Evolutionary conservation across 2,329 filamentous ascomycete species (phyloP), one percentile per base, ranked within the genome.

Genomic region (Proliferodiscus dingleyae): DNA sequence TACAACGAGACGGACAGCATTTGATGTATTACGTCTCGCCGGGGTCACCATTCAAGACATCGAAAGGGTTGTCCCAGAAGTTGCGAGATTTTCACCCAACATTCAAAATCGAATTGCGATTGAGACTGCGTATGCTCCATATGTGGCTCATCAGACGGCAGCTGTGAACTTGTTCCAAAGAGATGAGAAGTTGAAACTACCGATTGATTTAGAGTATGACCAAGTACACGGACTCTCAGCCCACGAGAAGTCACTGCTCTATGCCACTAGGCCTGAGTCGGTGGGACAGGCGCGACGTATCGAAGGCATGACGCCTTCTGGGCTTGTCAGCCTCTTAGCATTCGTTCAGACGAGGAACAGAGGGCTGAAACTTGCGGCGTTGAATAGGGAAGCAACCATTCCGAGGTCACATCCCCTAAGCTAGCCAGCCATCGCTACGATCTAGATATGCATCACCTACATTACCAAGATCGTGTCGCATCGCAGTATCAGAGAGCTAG

Each of bases 281-380:
- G 73, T 98, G 18, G 91, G 88, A 0, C 93, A 96, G 74, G 91
- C 91, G 24, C 75, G 89, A 39, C 72, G 93, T 11, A 80, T 96
- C 9, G 93, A 98, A 66, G 91, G 91, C 3, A 71, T 85, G 50
- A 84, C 80, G 16, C 80, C 81, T 1, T 70, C 76, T 0, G 80
- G 78, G 0, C 75, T 75, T 46, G 60, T 84, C 34, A 67, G 78
- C 44, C 61, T 93, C 50, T 66, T 91, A 46, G 73, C 71, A 19
- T 77, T 78, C 62, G 81, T 89, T n/a, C 52, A 51, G 39, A 47
- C 46, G 18, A 52, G 44, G 32, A 47, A 42, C 19, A 49, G 56
- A 18, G 41, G 11, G 4, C 11, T 23, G 16, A 45, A 28, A 15
- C 11, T 23, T 13, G 34, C 34, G 5, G 32, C 16, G 32, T 34